A percentile compares a stretch with the other conserved stretches of the same genome.
Evolutionary conservation across 2,329 filamentous ascomycete species (phyloP).

Genomic region (Venturia aucupariae): DNA sequence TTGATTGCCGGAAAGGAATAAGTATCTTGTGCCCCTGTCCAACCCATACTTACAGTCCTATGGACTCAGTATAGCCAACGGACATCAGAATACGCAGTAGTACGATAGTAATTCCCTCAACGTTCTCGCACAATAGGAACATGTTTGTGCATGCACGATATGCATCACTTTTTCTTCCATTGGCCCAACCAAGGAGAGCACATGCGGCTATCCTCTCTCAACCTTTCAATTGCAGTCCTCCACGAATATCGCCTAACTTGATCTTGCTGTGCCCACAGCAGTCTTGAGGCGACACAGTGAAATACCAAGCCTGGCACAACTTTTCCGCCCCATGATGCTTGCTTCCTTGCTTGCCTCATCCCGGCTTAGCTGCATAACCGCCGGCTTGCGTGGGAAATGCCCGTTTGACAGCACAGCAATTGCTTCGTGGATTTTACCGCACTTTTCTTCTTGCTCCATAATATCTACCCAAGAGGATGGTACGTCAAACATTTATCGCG

Average conservation of each 20-base stretch:
- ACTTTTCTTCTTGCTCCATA: not conserved
- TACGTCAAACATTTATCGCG: not conserved
- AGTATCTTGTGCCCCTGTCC: not conserved
- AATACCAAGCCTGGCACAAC: not conserved
- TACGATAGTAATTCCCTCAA: not conserved
- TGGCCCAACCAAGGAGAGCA: not conserved
- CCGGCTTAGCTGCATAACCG: constrained; percentile 1
- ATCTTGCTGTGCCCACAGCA: not conserved
- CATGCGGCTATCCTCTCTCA: not conserved
- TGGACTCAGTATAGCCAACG: not conserved
- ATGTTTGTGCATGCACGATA: not conserved
- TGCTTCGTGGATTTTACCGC: not conserved
- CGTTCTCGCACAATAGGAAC: not conserved
- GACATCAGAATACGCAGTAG: not conserved
- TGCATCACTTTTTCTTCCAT: not conserved
- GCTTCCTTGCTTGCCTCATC: constrained; percentile 4
- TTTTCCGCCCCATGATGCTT: not conserved
- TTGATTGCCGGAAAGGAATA: not conserved
- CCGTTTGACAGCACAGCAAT: constrained; percentile 7
- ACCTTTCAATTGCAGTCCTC: not conserved
- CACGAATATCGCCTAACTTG: not conserved
- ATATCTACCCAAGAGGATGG: not conserved
- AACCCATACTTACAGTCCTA: not conserved
- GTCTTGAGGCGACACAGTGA: not conserved
- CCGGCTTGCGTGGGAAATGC: not conserved